Base-by-base conservation (phyloP, 768 basidiomycete species). In the Xerocomus potaroensis region DNA sequence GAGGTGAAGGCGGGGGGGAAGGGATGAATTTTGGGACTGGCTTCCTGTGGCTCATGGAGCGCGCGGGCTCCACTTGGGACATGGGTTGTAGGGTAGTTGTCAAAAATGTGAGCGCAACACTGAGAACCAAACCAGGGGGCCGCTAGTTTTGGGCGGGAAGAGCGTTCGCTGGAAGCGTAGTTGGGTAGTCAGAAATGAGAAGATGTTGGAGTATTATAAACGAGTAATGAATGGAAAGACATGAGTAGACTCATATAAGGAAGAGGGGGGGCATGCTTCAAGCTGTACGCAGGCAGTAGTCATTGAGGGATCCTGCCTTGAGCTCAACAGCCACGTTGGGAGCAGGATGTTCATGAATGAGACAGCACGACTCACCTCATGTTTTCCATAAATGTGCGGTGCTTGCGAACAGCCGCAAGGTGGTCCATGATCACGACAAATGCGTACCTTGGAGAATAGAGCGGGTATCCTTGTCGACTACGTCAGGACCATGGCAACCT, bases 1-100 rank as follows among this genome's bases (percentile, higher is more conserved):
- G 68, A 16, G 63, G 60, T 8, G 62, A 63, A 29, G 74, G 65
- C 39, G 80, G 77, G 5, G 83, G 79, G 11, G 84, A 83, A 27
- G 84, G 84, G 35, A 83, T 71, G 64, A 79, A 85, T 43, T 67
- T 65, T 3, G 85, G 85, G 32, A 78, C 83, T 26, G 85, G 85
- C 61, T 87, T 87, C 43, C 84, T 73, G 62, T 83, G 81, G 62
- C 79, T 83, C 76, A 78, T 78, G 37, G 62, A 64, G 50, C 64
- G 60, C 41, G 44, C 45, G 41, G 58, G 59, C 41, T 68, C 66
- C 49, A 41, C 48, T 34, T 54, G 60, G 34, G 62, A 55, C 66
- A 68, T 66, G 49, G 39, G 37, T 43, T 21, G 38, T 47, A 26
- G 31, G 34, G 45, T 29, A 37, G 43, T 49, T 43, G 45, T 29